phyloP scores from a whole-genome alignment of 2,329 filamentous ascomycete genomes.

The Aspergillus arachidicola region DNA sequence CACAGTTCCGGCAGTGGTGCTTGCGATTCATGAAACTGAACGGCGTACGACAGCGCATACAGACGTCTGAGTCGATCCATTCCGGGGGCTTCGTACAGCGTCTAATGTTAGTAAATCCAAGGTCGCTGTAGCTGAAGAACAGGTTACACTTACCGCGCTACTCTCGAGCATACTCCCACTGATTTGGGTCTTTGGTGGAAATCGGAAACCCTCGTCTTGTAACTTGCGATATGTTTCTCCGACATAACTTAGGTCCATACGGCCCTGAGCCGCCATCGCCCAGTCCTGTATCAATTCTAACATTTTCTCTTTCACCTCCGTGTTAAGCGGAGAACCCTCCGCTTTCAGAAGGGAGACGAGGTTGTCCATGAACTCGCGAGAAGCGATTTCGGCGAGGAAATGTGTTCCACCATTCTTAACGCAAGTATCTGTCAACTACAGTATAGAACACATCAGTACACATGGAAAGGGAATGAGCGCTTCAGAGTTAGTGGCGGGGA shows the following conservation, averaged over 20 bases:
- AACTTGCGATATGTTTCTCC: constrained; percentile 82
- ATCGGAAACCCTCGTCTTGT: constrained; percentile 82
- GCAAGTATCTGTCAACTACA: constrained; percentile 89
- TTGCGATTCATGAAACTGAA: constrained; percentile 99
- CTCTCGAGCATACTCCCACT: constrained; percentile 98
- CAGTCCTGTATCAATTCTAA: constrained; percentile 91
- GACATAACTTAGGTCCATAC: constrained; percentile 81
- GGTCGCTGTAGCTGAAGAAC: not conserved
- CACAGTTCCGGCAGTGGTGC: constrained; percentile 97
- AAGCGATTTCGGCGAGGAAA: constrained; percentile 93
- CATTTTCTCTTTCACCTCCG: constrained; percentile 85
- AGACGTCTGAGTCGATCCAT: constrained; percentile 97
- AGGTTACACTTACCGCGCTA: constrained; percentile 71
- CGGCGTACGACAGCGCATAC: constrained; percentile 92
- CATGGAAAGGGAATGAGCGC: constrained; percentile 5
- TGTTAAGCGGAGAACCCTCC: constrained; percentile 73
- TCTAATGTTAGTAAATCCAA: constrained; percentile 13
- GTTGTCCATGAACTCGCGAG: constrained; percentile 98
- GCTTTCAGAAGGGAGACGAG: constrained; percentile 85
- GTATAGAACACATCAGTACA: constrained; percentile 19
- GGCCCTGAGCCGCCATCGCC: constrained; percentile 85
- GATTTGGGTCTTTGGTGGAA: constrained; percentile 83
- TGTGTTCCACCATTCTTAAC: constrained; percentile 97
- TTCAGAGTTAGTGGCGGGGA: not conserved
- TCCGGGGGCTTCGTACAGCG: constrained; percentile 72